Base-by-base conservation (phyloP, 768 basidiomycete genomes). In the Gloeostereum incarnatum region DNA sequence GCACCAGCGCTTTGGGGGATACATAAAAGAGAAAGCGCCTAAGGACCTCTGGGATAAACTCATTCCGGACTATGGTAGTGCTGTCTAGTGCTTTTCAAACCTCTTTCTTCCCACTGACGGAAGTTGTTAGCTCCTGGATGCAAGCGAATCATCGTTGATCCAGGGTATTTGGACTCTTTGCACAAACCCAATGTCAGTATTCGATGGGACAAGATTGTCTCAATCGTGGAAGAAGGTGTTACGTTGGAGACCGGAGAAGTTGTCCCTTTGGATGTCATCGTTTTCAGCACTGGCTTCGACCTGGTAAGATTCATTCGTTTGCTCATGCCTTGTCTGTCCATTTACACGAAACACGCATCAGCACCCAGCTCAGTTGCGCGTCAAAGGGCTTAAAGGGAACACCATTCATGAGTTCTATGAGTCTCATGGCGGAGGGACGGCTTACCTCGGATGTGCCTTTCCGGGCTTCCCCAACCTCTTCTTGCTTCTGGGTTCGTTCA, bases 121-220 rank as follows among this genome's bases (percentile, higher is more conserved):
- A 17, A 25, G 19, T 18, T 25, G 17, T 10, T 41, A 75, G 74
- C 68, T 30, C 66, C 70, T 21, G 78, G 78, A 16, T 81, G 78
- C 51, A 80, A 78, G 53, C 66, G 81, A 26, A 66, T 80, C 14
- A 70, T 82, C 23, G 60, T 73, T 39, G 75, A 83, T 48, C 70
- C 73, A 3, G 66, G 66, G 13, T 81, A 78, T 49, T 63, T 82
- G 14, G 52, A 65, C n/a, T 57, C 63, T 18, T 52, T 81, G 36
- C 59, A 71, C 38, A 60, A 59, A 31, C 62, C 72, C 1, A 80
- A 82, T 51, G 69, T 81, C 23, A 56, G 56, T 14, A 45, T 81
- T 31, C 53, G 47, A 13, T 77, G 68, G 66, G 68, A 69, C 16
- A 51, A 45, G 7, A 71, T 78, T 32, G 65, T 69, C n/a, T 49